phyloP scores from a whole-genome alignment of 805 yeast genomes.

The Wickerhamiella australiensis region DNA sequence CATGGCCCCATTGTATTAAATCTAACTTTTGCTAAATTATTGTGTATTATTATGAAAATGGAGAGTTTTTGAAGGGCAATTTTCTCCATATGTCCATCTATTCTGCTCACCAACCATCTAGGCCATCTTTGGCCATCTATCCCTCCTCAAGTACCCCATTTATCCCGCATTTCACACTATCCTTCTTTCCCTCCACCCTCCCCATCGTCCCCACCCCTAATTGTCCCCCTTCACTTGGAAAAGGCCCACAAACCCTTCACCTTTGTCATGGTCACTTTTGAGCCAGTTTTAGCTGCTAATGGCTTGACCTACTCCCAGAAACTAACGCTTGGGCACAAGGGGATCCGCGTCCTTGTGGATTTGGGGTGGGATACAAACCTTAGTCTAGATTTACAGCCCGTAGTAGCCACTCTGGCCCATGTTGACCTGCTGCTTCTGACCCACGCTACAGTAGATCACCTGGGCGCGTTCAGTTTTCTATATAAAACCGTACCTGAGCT shows the following conservation, averaged over 20 bases:
- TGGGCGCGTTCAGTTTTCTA: constrained; percentile 67
- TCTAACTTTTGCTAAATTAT: neutral
- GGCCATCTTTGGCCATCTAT: too few relatives aligned
- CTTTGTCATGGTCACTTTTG: constrained; percentile 27
- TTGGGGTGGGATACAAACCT: constrained; percentile 32
- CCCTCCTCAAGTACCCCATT: too few relatives aligned
- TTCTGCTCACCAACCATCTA: too few relatives aligned
- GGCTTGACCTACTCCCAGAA: constrained; percentile 24
- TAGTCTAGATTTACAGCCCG: constrained; percentile 15
- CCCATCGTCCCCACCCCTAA: too few relatives aligned
- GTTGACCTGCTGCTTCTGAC: constrained; percentile 69
- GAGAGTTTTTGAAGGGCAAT: neutral
- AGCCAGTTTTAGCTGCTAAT: constrained; percentile 20
- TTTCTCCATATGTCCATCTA: neutral
- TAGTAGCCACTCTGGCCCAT: constrained; percentile 34
- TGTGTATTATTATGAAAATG: neutral
- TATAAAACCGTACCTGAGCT: constrained; percentile 45
- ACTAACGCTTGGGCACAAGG: constrained; percentile 26
- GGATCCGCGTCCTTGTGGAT: constrained; percentile 28
- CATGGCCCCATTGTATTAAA: neutral
- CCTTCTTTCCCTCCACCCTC: too few relatives aligned
- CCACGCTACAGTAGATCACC: constrained; percentile 66
- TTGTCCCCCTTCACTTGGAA: too few relatives aligned
- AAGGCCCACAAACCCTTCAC: neutral
- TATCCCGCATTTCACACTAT: too few relatives aligned